A percentile compares a stretch with the other conserved stretches of the same genome.
Conservation (phyloP, 176 grass and related monocot species). For the Alloteropsis semialata region DNA sequence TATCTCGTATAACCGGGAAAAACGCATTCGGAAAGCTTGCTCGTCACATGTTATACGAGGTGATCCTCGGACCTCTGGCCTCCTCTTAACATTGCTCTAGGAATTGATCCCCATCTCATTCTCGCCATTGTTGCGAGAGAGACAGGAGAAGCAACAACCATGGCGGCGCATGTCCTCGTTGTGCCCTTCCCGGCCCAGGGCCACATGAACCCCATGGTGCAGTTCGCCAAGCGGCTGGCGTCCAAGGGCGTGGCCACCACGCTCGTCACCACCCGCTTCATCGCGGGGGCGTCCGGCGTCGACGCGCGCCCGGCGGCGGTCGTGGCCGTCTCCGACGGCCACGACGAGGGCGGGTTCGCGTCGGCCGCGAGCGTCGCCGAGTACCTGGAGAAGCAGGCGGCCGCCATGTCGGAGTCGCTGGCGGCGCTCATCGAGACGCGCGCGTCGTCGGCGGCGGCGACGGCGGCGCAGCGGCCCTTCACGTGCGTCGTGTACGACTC, state of each 20-base stretch:
- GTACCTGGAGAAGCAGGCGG: slow-evolving; percentile 29
- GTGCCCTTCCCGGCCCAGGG: slow-evolving; percentile 62
- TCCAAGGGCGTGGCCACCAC: slow-evolving; percentile 47
- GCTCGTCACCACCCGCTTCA: slow-evolving; percentile 50
- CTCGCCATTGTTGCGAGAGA: background rate
- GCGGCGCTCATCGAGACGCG: slow-evolving; percentile 36
- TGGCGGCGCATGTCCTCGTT: slow-evolving; percentile 55
- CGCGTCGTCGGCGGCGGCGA: no score
- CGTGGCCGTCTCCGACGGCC: slow-evolving; percentile 66
- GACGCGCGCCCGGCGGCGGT: slow-evolving; percentile 26
- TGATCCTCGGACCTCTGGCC: no score
- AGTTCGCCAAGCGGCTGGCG: slow-evolving; percentile 51
- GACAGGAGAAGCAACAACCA: background rate
- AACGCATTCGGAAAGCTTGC: background rate
- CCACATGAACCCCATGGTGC: slow-evolving; percentile 74
- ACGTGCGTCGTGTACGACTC: slow-evolving; percentile 65
- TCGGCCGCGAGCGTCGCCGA: slow-evolving; percentile 38
- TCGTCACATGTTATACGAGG: background rate
- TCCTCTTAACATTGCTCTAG: no score
- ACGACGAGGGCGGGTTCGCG: slow-evolving; percentile 46
- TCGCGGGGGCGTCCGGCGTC: slow-evolving; percentile 24
- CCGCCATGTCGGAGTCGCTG: slow-evolving; percentile 26
- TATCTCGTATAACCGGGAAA: no score
- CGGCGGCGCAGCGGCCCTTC: background rate
- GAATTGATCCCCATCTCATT: background rate